Evolutionary conservation across 208 protist genomes (phyloP).

Genomic region (Trichomonas tenax): DNA sequence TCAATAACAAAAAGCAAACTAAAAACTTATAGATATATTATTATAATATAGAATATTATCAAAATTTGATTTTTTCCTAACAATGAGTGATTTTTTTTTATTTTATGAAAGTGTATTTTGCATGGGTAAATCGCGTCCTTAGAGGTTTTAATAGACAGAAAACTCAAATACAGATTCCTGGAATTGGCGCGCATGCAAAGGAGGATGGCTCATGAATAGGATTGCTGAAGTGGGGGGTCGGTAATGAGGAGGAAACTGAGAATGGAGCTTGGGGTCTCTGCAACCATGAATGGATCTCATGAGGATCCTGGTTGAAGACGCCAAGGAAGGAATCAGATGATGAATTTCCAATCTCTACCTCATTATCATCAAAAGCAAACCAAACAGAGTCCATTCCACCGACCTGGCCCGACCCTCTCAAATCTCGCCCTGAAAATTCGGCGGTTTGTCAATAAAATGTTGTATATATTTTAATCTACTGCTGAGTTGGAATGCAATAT

Average conservation of each 20-base stretch:
- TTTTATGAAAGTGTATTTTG: too few relatives aligned
- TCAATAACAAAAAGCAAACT: too few relatives aligned
- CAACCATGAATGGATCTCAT: neutral
- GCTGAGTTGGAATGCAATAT: too few relatives aligned
- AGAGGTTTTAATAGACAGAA: neutral
- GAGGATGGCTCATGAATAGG: neutral
- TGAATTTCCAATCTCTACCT: neutral
- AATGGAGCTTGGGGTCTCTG: neutral
- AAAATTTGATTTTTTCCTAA: too few relatives aligned
- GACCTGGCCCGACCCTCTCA: neutral
- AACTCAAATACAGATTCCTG: neutral
- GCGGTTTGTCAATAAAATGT: neutral
- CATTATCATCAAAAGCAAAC: neutral
- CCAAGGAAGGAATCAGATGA: neutral
- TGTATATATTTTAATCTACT: too few relatives aligned
- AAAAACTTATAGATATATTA: too few relatives aligned
- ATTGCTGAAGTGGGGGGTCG: neutral
- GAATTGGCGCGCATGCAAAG: neutral
- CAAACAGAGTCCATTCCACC: neutral
- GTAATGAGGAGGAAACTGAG: neutral
- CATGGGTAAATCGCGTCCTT: too few relatives aligned
- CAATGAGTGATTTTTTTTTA: too few relatives aligned
- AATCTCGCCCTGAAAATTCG: neutral
- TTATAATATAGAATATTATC: too few relatives aligned
- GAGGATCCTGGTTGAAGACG: neutral